These are phyloP conservation scores for Rasamsonia emersonii DNA, from an alignment of 2,329 filamentous ascomycete species.

Conservation along the genomic window DNA sequence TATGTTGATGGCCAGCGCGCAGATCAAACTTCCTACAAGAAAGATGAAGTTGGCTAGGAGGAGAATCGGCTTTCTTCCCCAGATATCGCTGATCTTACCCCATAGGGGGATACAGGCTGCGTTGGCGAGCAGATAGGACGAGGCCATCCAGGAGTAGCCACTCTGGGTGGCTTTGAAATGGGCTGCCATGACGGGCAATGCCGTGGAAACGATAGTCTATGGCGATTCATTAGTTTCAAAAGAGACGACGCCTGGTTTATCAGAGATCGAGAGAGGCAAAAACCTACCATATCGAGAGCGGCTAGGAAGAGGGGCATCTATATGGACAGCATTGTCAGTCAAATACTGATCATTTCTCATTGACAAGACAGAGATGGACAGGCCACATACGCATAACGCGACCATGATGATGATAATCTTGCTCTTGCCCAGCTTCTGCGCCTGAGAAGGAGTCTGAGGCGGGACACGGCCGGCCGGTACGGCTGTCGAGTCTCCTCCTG, in stretches of 20 bases:
- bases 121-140: constrained; percentile 38
- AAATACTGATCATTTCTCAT: constrained; percentile 1
- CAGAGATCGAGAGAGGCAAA: constrained; percentile 1
- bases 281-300: constrained; percentile 47
- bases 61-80: constrained; percentile 56
- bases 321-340: constrained; percentile 11
- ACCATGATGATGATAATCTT: constrained; percentile 34
- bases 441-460: constrained; percentile 27
- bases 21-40: constrained; percentile 54
- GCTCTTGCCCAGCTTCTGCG: constrained; percentile 30
- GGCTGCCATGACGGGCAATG: constrained; percentile 35
- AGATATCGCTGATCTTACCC: constrained; percentile 60
- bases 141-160: constrained; percentile 42
- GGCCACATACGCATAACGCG: constrained; percentile 29
- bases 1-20: constrained; percentile 49
- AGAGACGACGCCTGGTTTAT: neutral
- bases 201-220: constrained; percentile 38
- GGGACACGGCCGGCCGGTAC: too few species aligned
- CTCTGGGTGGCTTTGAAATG: constrained; percentile 35
- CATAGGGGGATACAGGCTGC: constrained; percentile 47
- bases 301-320: constrained; percentile 52
- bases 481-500: too few species aligned
- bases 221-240: constrained; percentile 3
- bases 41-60: constrained; percentile 54
- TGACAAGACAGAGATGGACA: neutral